Conservation (phyloP, 2,329 filamentous ascomycete genomes). For the Uncinocarpus reesii region DNA sequence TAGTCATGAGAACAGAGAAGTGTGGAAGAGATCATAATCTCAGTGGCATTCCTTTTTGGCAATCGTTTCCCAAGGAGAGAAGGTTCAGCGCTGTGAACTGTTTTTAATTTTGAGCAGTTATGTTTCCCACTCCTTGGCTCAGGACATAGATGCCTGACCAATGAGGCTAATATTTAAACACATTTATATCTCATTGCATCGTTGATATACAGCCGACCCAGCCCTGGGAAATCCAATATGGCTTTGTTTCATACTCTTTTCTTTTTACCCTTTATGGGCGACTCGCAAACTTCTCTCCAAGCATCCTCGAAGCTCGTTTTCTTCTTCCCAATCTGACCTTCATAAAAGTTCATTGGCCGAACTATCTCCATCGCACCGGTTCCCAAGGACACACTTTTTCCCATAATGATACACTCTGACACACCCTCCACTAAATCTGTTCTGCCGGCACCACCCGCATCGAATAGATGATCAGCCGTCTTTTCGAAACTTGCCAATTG, state of each 20-base stretch:
- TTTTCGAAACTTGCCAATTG: conserved; percentile 96
- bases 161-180: background rate
- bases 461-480: conserved; percentile 93
- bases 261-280: background rate
- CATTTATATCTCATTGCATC: background rate
- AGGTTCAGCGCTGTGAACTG: background rate
- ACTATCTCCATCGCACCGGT: conserved; percentile 90
- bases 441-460: conserved; percentile 86
- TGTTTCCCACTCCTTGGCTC: too few relatives aligned
- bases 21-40: too few relatives aligned
- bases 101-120: background rate
- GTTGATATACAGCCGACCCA: background rate
- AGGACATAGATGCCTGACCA: background rate
- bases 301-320: conserved; percentile 58
- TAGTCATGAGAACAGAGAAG: too few relatives aligned
- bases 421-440: conserved; percentile 87
- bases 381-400: conserved; percentile 82
- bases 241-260: background rate
- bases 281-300: conserved; percentile 26
- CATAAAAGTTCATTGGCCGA: conserved; percentile 57
- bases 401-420: conserved; percentile 95
- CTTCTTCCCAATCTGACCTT: conserved; percentile 48
- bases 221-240: background rate
- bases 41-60: too few relatives aligned
- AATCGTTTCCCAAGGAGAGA: too few relatives aligned